Conservation (phyloP, 345 rosid genomes). For the Eucalyptus victrix region DNA sequence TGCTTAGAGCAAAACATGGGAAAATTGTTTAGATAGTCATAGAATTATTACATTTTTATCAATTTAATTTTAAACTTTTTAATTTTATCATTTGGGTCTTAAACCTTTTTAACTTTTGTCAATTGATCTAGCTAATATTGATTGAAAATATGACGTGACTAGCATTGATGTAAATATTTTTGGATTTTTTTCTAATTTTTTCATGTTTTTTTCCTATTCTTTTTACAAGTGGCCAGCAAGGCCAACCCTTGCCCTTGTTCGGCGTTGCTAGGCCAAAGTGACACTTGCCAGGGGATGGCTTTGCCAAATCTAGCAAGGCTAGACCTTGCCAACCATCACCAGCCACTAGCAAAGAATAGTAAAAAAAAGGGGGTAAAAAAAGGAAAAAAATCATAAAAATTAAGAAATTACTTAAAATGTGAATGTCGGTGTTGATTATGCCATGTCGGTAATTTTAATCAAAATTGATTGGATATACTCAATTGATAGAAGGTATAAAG, state of each 20-base stretch:
- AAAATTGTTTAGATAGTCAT: no score
- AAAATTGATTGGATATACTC: not conserved
- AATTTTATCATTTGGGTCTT: no score
- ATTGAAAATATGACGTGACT: not conserved
- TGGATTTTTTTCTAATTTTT: no score
- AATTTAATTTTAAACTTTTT: no score
- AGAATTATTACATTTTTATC: not conserved
- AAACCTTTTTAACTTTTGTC: not conserved
- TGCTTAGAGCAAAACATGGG: not conserved
- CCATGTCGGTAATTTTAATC: accelerated
- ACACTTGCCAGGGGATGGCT: not conserved
- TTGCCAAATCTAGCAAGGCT: not conserved
- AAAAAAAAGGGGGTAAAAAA: accelerated
- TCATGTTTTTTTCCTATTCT: not conserved
- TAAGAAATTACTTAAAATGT: no score
- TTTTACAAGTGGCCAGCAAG: not conserved
- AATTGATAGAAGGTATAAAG: no score
- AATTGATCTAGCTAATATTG: no score
- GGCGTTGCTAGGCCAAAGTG: not conserved
- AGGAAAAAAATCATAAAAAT: no score
- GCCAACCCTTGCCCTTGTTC: not conserved
- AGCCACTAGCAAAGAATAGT: not conserved
- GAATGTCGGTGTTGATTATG: accelerated
- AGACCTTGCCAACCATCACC: no score
- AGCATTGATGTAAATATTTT: no score